Evolutionary conservation across 2,329 filamentous ascomycete species (phyloP).

Genomic region (Talaromyces sp.): DNA sequence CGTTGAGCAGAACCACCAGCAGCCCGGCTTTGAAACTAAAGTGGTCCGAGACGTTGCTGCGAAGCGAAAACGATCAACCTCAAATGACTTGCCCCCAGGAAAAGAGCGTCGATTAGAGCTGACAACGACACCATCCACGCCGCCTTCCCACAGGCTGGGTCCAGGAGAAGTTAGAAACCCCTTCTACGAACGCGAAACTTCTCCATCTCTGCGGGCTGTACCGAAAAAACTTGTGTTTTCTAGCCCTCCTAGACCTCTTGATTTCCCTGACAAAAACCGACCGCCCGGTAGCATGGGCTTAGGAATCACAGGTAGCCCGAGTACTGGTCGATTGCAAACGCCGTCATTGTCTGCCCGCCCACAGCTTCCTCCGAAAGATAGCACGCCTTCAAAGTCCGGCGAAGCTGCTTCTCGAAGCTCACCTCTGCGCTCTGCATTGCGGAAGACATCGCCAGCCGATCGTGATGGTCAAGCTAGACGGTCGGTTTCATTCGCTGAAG

Average conservation of each 20-base stretch:
- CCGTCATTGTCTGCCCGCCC: neutral
- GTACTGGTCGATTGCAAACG: too few relatives aligned
- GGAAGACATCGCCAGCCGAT: too few relatives aligned
- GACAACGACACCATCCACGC: neutral
- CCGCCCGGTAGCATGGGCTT: neutral
- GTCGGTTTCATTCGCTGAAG: too few relatives aligned
- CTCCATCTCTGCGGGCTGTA: too few relatives aligned
- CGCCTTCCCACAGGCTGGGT: neutral
- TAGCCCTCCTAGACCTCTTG: neutral
- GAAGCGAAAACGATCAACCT: neutral
- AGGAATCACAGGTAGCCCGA: neutral
- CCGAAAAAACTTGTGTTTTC: too few relatives aligned
- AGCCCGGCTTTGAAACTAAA: neutral
- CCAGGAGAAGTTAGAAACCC: too few relatives aligned
- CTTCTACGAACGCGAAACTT: too few relatives aligned
- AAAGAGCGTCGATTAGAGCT: neutral
- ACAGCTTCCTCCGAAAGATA: too few relatives aligned
- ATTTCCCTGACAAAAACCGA: neutral
- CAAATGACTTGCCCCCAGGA: neutral
- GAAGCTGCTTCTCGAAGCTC: too few relatives aligned
- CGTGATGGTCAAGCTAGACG: too few relatives aligned
- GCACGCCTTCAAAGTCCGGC: too few relatives aligned
- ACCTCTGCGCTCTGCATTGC: too few relatives aligned
- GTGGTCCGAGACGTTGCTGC: neutral
- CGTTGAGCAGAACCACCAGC: neutral